These are phyloP conservation scores for Samsoniella hepiali DNA, from an alignment of 2,329 filamentous ascomycete species.

Conservation along the genomic window DNA sequence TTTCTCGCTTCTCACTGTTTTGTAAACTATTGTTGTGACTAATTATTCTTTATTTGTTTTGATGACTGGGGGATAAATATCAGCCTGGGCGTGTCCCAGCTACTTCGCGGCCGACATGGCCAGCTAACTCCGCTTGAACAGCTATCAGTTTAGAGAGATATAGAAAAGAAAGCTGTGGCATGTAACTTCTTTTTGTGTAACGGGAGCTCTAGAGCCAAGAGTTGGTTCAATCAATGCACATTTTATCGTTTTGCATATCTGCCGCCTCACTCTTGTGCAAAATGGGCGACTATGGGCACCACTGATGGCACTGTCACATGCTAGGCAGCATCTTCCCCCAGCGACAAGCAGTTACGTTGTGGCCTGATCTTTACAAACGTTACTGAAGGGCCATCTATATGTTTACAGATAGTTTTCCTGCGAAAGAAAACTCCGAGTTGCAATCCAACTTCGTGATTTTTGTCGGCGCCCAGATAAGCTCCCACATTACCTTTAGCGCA, in stretches of 20 bases:
- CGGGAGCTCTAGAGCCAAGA: not conserved
- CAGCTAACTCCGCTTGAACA: not conserved
- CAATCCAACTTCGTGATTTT: not conserved
- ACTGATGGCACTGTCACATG: slow-evolving; percentile 13
- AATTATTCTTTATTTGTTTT: slow-evolving; percentile 21
- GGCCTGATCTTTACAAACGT: not conserved
- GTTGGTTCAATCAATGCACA: not conserved
- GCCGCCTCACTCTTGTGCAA: not conserved
- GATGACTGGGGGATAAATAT: not conserved
- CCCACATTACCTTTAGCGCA: not conserved
- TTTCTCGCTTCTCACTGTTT: not conserved
- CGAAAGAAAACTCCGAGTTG: not conserved
- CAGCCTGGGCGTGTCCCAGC: not conserved
- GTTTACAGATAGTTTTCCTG: not conserved
- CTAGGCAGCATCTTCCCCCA: not conserved
- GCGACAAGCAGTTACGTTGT: not conserved
- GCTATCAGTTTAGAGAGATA: not conserved
- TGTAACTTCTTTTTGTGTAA: not conserved
- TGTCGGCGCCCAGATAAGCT: not conserved
- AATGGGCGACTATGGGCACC: not conserved
- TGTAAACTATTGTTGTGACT: slow-evolving; percentile 10
- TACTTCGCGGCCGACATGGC: not conserved
- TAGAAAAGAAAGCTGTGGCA: not conserved
- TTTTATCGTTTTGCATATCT: not conserved
- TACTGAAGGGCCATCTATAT: not conserved